phyloP scores from a whole-genome alignment of 805 yeast species.

The Pichia heedii region DNA sequence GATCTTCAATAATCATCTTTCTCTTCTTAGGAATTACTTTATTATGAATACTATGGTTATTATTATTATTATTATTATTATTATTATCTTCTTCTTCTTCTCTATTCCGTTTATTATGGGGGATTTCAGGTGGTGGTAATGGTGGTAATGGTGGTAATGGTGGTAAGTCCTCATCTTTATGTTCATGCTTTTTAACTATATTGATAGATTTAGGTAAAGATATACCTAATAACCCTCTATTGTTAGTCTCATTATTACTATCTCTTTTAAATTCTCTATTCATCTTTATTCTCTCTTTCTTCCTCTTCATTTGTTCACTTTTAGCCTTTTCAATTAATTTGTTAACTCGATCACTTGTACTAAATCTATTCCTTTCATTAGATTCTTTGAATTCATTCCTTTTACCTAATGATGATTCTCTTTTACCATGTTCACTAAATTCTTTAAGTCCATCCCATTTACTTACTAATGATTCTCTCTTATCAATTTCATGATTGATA shows the following conservation, averaged over 20 bases:
- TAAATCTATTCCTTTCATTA: background rate
- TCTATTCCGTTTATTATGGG: background rate
- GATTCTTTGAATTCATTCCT: too few species aligned
- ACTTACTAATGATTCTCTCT: too few species aligned
- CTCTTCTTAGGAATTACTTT: background rate
- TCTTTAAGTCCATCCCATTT: too few species aligned
- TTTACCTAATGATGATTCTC: too few species aligned
- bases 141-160: background rate
- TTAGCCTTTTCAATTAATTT: constrained; percentile 6
- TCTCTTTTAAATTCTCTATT: background rate
- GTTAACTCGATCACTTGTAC: constrained; percentile 1
- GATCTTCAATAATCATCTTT: background rate
- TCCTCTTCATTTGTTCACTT: background rate
- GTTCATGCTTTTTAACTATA: background rate
- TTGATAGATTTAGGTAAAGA: constrained; percentile 1
- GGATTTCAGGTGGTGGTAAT: background rate
- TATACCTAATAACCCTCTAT: constrained; percentile 4
- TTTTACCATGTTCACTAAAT: too few species aligned
- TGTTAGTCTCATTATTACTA: background rate
- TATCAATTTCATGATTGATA: too few species aligned
- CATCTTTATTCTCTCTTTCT: background rate
- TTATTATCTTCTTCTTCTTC: background rate
- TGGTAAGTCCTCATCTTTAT: background rate
- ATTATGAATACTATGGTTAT: too few species aligned
- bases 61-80: too few species aligned